Base-by-base conservation (phyloP, 2,329 filamentous ascomycete species). In the Epichloe sylvatica region DNA sequence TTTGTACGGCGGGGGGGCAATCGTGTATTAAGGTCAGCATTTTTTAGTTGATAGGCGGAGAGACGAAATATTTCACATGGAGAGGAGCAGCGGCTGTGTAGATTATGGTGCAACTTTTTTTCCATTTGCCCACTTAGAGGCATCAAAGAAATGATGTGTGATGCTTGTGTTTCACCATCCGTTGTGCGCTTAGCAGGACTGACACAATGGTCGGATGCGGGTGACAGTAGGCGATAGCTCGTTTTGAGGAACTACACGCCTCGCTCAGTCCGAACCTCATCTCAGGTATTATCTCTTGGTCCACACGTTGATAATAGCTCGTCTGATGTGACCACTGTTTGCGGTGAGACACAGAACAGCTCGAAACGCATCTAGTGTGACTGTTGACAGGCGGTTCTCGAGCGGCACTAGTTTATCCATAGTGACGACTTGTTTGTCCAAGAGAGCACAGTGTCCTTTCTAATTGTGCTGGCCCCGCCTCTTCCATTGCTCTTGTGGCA, bases 51-150 rank as follows among this genome's bases (percentile, higher is more conserved):
- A 54, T 57, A 52, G 51, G 54, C 37, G 45, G 50, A 37, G 46
- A 51, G 51, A 51, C 45, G 45, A 59, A 53, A 51, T 30, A 56
- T 56, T 54, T 51, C 52, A 55, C 45, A 49, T 45, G 45, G 53
- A 49, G 43, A 51, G 49, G 51, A 50, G 48, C 37, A 54, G 49
- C 45, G 54, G 56, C 58, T 60, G 59, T 70, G 68, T 70, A 72
- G 68, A 70, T 52, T 68, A 70, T 59, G 60, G 59, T 60, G 59
- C 61, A 58, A 38, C n/a, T 57, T 57, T 44, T 60, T 60, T 35
- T 59, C 58, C 59, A 56, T 64, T 60, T 65, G 60, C 66, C 57
- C 61, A 65, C 62, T 63, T 56, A 61, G 56, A 61, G 59, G 55
- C 56, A 59, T 60, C 55, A 55, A 13, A 43, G 25, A 40, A n/a